Evolutionary conservation across 2,329 filamentous ascomycete genomes (phyloP), one percentile per base, ranked within the genome.

Genomic region (Pseudocercospora macadamiae): DNA sequence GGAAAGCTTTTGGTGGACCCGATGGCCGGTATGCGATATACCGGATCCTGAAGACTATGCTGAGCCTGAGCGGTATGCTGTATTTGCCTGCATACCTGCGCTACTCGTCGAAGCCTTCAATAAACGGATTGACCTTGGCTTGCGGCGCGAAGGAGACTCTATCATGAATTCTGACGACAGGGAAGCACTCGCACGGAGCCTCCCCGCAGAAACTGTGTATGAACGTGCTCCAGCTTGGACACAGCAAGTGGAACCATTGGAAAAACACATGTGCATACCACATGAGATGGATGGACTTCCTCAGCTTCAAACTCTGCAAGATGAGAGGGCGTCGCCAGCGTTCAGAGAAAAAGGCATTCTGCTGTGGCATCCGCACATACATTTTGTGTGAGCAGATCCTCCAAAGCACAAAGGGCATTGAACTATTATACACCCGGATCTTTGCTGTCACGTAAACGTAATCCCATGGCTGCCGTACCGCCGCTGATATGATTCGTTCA

Each of bases 31-130:
- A 12, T 36, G 25, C 44, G 55, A 52, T 18, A 54, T 58, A 28
- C 49, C 55, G 12, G 55, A 58, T 36, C 55, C 55, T 12, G 10
- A 32, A 14, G 55, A 58, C 14, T 16, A 37, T 16, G 3, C 21
- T 12, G 34, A 53, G 7, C 48, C 55, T 16, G 14, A 32, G 14
- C 55, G 55, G 8, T 58, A 58, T 47, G 55, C 55, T 7, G 52
- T 58, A 18, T 21, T 58, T 18, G 48, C 55, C 21, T 34, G 18
- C 6, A 58, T 58, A 10, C 55, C 55, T 2, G 23, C 44, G 14
- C 47, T 58, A 8, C 49, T 58, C 12, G 48, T 58, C 9, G 32
- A 39, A 9, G 55, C 55, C n/a, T 58, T 58, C 48, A 58, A 58
- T 48, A 42, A 47, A 48, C 53, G 52, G 18, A 58, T 58, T 14